phyloP scores from a whole-genome alignment of 495 filamentous ascomycete genomes.

The Aspergillus taichungensis region DNA sequence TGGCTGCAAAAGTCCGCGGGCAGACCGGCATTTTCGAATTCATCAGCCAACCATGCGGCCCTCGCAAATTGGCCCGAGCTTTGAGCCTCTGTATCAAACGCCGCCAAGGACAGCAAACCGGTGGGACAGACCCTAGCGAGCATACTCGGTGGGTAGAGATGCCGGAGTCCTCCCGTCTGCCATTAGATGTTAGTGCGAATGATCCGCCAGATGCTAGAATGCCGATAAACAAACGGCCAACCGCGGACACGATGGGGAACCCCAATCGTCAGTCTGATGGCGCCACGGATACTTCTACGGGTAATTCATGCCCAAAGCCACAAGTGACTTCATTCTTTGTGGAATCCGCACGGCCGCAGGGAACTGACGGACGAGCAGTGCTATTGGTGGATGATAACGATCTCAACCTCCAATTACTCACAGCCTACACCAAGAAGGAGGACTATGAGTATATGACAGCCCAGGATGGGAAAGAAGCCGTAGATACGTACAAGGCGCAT shows the following conservation, averaged over 20 bases:
- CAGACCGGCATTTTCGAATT: slow-evolving; percentile 16
- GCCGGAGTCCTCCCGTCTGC: slow-evolving; percentile 12
- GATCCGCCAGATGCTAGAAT: slow-evolving; percentile 10
- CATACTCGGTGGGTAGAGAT: slow-evolving; percentile 22
- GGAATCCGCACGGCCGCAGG: not conserved
- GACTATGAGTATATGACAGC: slow-evolving; percentile 23
- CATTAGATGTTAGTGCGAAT: slow-evolving; percentile 7
- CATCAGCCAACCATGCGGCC: slow-evolving; percentile 26
- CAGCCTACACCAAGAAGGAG: slow-evolving; percentile 31
- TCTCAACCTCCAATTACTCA: slow-evolving; percentile 24
- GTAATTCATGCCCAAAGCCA: not conserved
- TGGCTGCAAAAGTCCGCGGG: slow-evolving; percentile 6
- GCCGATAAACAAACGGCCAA: slow-evolving; percentile 17
- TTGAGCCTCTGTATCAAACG: slow-evolving; percentile 20
- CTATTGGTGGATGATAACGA: slow-evolving; percentile 35
- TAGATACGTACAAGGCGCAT: slow-evolving; percentile 33
- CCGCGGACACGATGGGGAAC: slow-evolving; percentile 9
- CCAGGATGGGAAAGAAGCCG: slow-evolving; percentile 44
- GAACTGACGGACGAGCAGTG: not conserved
- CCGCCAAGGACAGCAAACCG: not conserved
- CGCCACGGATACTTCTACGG: not conserved
- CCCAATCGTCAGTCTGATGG: not conserved
- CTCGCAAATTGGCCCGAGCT: slow-evolving; percentile 17
- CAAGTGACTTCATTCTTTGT: not conserved
- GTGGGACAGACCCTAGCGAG: not conserved